phyloP scores from a whole-genome alignment of 2,329 filamentous ascomycete species.

The Hirsutella minnesotensis region DNA sequence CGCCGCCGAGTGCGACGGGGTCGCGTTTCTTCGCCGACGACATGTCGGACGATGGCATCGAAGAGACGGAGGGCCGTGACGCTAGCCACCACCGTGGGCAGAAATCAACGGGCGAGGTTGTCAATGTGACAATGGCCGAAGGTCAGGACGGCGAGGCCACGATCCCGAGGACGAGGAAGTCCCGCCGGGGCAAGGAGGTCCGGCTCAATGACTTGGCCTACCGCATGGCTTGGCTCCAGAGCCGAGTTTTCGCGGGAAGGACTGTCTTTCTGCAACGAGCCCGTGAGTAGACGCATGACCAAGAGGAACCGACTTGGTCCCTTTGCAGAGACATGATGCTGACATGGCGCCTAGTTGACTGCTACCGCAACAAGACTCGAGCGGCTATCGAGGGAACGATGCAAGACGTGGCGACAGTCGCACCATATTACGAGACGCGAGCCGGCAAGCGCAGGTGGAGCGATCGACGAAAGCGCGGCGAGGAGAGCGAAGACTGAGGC shows the following conservation, averaged over 20 bases:
- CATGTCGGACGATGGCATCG: conserved; percentile 40
- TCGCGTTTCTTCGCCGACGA: conserved; percentile 65
- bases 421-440: conserved; percentile 81
- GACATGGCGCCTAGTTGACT: conserved; percentile 54
- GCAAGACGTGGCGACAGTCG: conserved; percentile 60
- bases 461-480: conserved; percentile 36
- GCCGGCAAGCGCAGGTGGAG: conserved; percentile 70
- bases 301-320: no score
- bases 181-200: conserved; percentile 69
- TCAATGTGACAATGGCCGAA: conserved; percentile 53
- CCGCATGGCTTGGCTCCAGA: conserved; percentile 94
- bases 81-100: conserved; percentile 22
- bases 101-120: conserved; percentile 26
- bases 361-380: conserved; percentile 85
- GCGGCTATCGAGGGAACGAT: conserved; percentile 68
- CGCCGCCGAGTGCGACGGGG: conserved; percentile 63
- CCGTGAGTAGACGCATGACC: conserved; percentile 63
- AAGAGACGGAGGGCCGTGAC: conserved; percentile 36
- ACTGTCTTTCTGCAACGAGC: conserved; percentile 85
- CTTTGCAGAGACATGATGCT: no score
- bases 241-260: conserved; percentile 76
- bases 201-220: conserved; percentile 87
- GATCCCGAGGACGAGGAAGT: conserved; percentile 61
- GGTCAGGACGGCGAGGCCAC: conserved; percentile 62
- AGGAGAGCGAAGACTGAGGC: conserved; percentile 18